phyloP scores from a whole-genome alignment of 164 flowering plant genomes.

The Akebia trifoliata region DNA sequence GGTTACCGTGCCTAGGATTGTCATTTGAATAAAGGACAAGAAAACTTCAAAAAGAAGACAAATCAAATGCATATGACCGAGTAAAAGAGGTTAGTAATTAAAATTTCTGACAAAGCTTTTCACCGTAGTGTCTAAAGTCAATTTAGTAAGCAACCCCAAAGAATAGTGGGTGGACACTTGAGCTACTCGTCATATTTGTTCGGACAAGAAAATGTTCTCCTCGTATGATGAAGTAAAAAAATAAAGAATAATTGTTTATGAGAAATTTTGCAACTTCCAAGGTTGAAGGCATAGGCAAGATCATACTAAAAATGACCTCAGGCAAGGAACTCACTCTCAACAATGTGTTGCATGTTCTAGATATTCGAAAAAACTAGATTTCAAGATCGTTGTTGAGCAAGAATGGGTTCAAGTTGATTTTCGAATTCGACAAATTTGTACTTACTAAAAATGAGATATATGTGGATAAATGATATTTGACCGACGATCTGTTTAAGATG shows the following conservation, averaged over 20 bases:
- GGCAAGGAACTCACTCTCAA: not conserved
- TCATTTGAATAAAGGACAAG: not conserved
- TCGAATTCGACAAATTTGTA: not conserved
- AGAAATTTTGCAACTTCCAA: not conserved
- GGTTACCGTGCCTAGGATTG: not conserved
- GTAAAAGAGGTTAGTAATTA: not conserved
- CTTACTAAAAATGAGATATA: not conserved
- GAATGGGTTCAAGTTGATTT: not conserved
- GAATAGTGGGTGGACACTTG: constrained; percentile 1
- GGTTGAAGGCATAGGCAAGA: not conserved
- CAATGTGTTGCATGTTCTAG: not conserved
- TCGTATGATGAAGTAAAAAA: not conserved
- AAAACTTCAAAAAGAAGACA: not conserved
- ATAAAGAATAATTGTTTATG: not conserved
- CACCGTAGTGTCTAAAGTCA: not conserved
- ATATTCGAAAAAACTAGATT: not conserved
- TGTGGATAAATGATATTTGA: not conserved
- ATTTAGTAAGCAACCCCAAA: not conserved
- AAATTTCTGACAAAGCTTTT: not conserved
- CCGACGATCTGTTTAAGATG: not conserved
- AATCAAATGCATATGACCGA: not conserved
- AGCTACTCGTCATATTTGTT: not conserved
- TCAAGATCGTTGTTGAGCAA: not conserved
- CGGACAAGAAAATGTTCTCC: not conserved
- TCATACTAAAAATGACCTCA: not conserved